Evolutionary conservation across 352 stramenopile genomes (phyloP).

Genomic region (Aphanomyces invadans): DNA sequence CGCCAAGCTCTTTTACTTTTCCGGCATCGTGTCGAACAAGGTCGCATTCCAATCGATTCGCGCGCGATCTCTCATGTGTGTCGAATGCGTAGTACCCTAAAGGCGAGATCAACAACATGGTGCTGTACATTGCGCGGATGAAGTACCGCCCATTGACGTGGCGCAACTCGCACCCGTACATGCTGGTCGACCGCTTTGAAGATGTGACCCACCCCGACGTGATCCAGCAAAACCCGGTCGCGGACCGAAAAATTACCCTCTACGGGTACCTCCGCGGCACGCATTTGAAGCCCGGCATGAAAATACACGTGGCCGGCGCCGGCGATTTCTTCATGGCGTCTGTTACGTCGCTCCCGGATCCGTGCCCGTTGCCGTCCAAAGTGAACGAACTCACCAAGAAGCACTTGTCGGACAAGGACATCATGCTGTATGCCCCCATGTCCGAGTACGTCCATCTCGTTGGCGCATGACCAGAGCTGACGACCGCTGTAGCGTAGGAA

Average conservation of each 20-base stretch:
- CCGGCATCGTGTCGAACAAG: slow-evolving; percentile 96
- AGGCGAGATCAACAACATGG: slow-evolving; percentile 97
- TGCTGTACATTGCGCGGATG: slow-evolving; percentile 94
- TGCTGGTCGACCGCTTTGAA: slow-evolving; percentile 96
- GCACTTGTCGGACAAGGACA: slow-evolving; percentile 91
- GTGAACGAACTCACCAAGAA: slow-evolving; percentile 66
- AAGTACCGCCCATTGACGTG: slow-evolving; percentile 98
- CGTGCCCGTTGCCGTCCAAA: slow-evolving; percentile 90
- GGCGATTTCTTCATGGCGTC: slow-evolving; percentile 96
- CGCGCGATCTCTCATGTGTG: not conserved
- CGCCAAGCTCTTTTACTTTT: slow-evolving; percentile 97
- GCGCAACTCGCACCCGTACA: slow-evolving; percentile 99
- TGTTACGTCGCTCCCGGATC: slow-evolving; percentile 92
- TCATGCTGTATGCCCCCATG: slow-evolving; percentile 90
- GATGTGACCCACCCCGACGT: slow-evolving; percentile 95
- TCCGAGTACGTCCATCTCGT: slow-evolving; percentile 27
- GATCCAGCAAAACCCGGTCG: slow-evolving; percentile 88
- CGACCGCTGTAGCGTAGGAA: slow-evolving; percentile 84
- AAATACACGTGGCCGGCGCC: slow-evolving; percentile 97
- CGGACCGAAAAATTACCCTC: slow-evolving; percentile 91
- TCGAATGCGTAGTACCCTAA: slow-evolving; percentile 88
- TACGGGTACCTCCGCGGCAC: slow-evolving; percentile 98
- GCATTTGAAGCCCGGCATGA: slow-evolving; percentile 94
- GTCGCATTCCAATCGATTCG: not conserved
- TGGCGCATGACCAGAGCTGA: not conserved